Evolutionary conservation across 345 rosid genomes (phyloP).

Genomic region (Hypericum androsaemum): DNA sequence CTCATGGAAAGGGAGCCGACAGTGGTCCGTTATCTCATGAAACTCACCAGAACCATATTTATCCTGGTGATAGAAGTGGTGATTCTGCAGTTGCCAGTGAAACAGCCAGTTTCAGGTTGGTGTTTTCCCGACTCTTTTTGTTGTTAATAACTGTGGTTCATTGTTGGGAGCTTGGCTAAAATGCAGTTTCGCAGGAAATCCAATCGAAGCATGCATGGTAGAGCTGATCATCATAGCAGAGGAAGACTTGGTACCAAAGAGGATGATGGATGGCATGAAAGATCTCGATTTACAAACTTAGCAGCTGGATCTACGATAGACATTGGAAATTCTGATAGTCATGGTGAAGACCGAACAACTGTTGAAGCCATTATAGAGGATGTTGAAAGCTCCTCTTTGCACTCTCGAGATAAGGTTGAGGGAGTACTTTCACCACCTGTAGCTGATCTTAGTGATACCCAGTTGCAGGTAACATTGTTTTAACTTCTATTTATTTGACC

Average conservation of each 20-base stretch:
- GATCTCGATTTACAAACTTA: constrained; percentile 26
- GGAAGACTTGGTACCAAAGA: constrained; percentile 47
- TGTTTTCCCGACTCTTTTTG: constrained; percentile 16
- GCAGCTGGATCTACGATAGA: constrained; percentile 22
- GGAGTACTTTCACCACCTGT: constrained; percentile 28
- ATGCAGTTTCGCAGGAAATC: constrained; percentile 47
- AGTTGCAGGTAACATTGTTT: constrained; percentile 33
- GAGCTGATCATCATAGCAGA: constrained; percentile 45
- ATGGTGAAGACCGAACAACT: constrained; percentile 22
- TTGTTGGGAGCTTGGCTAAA: constrained; percentile 26
- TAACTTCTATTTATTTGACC: neutral
- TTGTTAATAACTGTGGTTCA: constrained; percentile 19
- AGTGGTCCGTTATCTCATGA: constrained; percentile 23
- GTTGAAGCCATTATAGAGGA: constrained; percentile 11
- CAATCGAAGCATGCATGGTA: constrained; percentile 42
- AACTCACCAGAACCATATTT: constrained; percentile 25
- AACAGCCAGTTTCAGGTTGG: constrained; percentile 49
- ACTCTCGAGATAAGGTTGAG: constrained; percentile 29
- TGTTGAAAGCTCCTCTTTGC: constrained; percentile 24
- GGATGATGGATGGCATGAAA: constrained; percentile 49
- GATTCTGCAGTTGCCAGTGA: constrained; percentile 27
- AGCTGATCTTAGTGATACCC: constrained; percentile 41
- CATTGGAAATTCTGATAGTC: constrained; percentile 31
- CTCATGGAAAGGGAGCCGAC: constrained; percentile 30
- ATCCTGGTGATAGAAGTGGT: constrained; percentile 32